Conservation (phyloP, 345 rosid genomes). For the Syzygium aqueum region DNA sequence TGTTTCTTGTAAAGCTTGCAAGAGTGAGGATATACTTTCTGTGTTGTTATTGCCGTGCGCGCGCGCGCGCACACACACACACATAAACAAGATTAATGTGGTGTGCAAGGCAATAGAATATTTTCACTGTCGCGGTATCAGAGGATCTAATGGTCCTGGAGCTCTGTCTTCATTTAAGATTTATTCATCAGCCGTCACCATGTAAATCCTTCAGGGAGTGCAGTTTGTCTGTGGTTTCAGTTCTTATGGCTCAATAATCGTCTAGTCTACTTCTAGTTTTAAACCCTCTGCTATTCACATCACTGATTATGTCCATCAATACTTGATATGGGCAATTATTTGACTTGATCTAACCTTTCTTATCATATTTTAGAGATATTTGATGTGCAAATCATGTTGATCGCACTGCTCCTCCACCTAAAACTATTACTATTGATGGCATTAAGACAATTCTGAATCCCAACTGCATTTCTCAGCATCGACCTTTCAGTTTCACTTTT, state of each 20-base stretch:
- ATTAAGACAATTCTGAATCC: neutral
- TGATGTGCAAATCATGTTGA: neutral
- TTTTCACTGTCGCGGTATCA: no score
- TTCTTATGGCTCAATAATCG: neutral
- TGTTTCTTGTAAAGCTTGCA: neutral
- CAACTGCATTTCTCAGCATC: neutral
- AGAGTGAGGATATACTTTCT: no score
- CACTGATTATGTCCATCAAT: neutral
- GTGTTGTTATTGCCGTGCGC: no score
- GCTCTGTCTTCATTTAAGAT: neutral
- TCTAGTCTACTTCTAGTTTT: neutral
- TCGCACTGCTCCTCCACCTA: neutral
- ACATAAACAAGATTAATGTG: no score
- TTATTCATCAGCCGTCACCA: neutral
- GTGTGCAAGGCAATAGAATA: no score
- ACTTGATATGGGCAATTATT: neutral
- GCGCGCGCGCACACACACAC: no score
- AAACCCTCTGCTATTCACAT: neutral
- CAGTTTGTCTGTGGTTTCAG: neutral
- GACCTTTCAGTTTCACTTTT: neutral
- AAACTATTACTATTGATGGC: neutral
- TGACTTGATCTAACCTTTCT: neutral
- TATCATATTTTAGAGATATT: neutral
- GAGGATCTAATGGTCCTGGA: neutral
- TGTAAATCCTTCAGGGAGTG: neutral